These are phyloP conservation scores for Gillenia trifoliata DNA, from an alignment of 306 rosid genomes.

Conservation along the genomic window DNA sequence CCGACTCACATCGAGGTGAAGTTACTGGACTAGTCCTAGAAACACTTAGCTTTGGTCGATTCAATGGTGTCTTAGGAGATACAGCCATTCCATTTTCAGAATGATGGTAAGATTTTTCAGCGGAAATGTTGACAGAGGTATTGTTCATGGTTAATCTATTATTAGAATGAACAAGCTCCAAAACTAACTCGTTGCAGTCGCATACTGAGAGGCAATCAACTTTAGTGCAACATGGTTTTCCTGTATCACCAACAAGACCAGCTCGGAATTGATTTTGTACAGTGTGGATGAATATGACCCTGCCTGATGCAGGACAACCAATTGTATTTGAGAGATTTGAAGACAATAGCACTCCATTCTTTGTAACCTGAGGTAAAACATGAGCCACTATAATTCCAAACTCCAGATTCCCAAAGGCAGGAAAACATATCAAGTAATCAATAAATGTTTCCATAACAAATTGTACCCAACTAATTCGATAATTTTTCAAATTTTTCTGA, in stretches of 20 bases:
- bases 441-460: neutral
- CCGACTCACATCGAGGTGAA: slow-evolving; percentile 42
- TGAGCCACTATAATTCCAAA: neutral
- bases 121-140: slow-evolving; percentile 26
- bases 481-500: neutral
- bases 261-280: slow-evolving; percentile 30
- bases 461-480: neutral
- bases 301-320: slow-evolving; percentile 65
- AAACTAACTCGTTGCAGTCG: slow-evolving; percentile 63
- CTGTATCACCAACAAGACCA: slow-evolving; percentile 27
- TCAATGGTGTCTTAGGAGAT: slow-evolving; percentile 73
- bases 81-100: slow-evolving; percentile 39
- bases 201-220: slow-evolving; percentile 25
- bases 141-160: slow-evolving; percentile 26
- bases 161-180: slow-evolving; percentile 46
- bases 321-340: slow-evolving; percentile 58
- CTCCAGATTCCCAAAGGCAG: neutral
- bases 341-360: slow-evolving; percentile 64
- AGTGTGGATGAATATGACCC: slow-evolving; percentile 44
- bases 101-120: slow-evolving; percentile 24
- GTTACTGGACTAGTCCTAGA: slow-evolving; percentile 29
- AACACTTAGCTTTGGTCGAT: slow-evolving; percentile 37
- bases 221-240: slow-evolving; percentile 21
- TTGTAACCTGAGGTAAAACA: slow-evolving; percentile 44
- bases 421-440: neutral